phyloP scores from a whole-genome alignment of 2,329 filamentous ascomycete species.

The Neopestalotiopsis clavispora region DNA sequence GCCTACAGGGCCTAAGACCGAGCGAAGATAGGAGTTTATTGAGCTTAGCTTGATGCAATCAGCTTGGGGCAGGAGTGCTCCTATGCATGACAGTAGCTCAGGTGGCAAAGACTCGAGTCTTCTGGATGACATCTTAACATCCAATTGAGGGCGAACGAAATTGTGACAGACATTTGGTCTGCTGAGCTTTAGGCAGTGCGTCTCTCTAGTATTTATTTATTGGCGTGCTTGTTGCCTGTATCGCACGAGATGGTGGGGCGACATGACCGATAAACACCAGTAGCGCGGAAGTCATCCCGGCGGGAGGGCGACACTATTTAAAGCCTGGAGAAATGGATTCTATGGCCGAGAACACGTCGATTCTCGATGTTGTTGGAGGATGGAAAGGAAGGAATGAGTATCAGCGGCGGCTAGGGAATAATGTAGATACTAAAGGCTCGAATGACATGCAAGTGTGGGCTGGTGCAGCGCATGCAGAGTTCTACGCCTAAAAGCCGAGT shows the following conservation, averaged over 20 bases:
- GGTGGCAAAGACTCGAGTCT: neutral
- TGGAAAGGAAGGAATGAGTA: neutral
- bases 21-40: slow-evolving; percentile 2
- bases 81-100: neutral
- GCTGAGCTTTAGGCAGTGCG: neutral
- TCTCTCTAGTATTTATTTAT: neutral
- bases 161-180: neutral
- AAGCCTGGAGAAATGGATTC: neutral
- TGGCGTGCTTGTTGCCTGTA: neutral
- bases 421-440: too few species aligned
- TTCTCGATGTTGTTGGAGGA: neutral
- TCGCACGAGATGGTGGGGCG: neutral
- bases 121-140: neutral
- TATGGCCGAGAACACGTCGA: neutral
- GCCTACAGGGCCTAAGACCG: neutral
- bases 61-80: neutral
- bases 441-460: too few species aligned
- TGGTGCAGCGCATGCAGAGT: too few species aligned
- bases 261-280: neutral
- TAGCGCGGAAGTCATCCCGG: neutral
- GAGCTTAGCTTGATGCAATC: neutral
- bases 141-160: neutral
- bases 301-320: neutral
- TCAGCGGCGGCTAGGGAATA: too few species aligned
- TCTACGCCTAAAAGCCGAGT: too few species aligned